Percentiles rank a stretch among this genome's conserved stretches.
Conservation (phyloP, 1,139 yeast species). For the Pichia sp. region DNA sequence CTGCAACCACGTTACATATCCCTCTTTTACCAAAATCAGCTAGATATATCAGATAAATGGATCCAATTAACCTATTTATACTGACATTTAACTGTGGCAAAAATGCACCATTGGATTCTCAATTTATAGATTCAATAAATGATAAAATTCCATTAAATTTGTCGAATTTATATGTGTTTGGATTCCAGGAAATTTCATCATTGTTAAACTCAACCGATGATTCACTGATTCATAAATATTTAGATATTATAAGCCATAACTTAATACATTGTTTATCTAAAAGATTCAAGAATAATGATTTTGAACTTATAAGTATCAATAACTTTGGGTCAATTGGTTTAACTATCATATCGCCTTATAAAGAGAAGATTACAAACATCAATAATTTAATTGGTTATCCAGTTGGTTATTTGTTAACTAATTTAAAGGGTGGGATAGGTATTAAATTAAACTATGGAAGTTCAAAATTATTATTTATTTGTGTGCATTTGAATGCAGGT, state of each 20-base stretch:
- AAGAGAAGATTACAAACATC: slow-evolving; percentile 23
- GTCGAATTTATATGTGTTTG: slow-evolving; percentile 55
- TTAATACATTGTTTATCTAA: slow-evolving; percentile 39
- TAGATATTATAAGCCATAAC: slow-evolving; percentile 37
- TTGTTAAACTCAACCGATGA: slow-evolving; percentile 56
- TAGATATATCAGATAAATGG: not conserved
- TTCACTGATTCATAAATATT: slow-evolving; percentile 33
- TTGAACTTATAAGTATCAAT: slow-evolving; percentile 40
- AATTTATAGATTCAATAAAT: slow-evolving; percentile 18
- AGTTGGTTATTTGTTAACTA: slow-evolving; percentile 55
- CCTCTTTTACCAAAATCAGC: not conserved
- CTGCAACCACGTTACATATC: not conserved
- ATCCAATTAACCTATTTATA: slow-evolving; percentile 19
- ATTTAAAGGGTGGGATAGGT: slow-evolving; percentile 72
- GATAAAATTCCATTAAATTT: slow-evolving; percentile 18
- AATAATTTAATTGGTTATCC: slow-evolving; percentile 33
- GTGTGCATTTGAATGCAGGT: slow-evolving; percentile 68
- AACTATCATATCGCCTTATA: slow-evolving; percentile 44
- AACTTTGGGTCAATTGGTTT: slow-evolving; percentile 64
- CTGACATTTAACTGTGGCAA: slow-evolving; percentile 41
- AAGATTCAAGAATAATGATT: slow-evolving; percentile 31
- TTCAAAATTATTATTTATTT: slow-evolving; percentile 51
- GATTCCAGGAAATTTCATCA: slow-evolving; percentile 68
- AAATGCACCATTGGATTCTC: slow-evolving; percentile 24
- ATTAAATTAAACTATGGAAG: slow-evolving; percentile 39